These are phyloP conservation scores for Quaeritorhiza haematococci DNA, from an alignment of 371 early-diverging fungal genomes.

Conservation along the genomic window DNA sequence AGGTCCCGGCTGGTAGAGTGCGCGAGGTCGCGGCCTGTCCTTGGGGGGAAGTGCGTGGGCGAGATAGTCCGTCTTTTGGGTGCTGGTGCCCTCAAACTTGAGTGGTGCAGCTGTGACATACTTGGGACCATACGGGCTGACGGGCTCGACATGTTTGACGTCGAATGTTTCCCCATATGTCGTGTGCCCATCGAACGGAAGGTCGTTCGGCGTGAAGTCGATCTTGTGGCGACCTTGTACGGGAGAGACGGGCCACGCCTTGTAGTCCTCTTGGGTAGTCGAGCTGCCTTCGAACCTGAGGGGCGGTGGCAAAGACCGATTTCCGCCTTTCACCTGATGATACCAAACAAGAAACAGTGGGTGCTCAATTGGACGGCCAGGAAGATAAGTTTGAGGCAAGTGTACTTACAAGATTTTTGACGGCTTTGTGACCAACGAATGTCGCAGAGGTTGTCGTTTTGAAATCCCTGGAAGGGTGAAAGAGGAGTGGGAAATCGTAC, in stretches of 20 bases:
- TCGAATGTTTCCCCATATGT: slow-evolving; percentile 11
- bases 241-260: slow-evolving; percentile 29
- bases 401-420: slow-evolving; percentile 7
- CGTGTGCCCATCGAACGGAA: slow-evolving; percentile 17
- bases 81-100: slow-evolving; percentile 34
- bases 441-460: slow-evolving; percentile 32
- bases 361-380: too few relatives aligned
- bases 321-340: too few relatives aligned
- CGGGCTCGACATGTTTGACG: slow-evolving; percentile 21
- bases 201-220: slow-evolving; percentile 21
- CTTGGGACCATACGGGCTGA: slow-evolving; percentile 6
- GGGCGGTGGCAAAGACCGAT: slow-evolving; percentile 8
- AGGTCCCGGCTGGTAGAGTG: slow-evolving; percentile 13
- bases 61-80: slow-evolving; percentile 30
- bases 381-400: too few relatives aligned
- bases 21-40: slow-evolving; percentile 19
- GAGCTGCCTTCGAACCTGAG: slow-evolving; percentile 30
- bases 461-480: slow-evolving; percentile 29
- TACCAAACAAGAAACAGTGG: too few relatives aligned
- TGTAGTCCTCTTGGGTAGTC: slow-evolving; percentile 31
- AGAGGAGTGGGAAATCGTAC: background rate
- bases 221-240: slow-evolving; percentile 17
- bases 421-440: slow-evolving; percentile 25
- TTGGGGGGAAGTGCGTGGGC: slow-evolving; percentile 8
- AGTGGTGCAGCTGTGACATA: slow-evolving; percentile 17